A percentile compares a stretch with the other conserved stretches of the same genome.
Evolutionary conservation across 2,329 filamentous ascomycete genomes (phyloP).

Genomic region (Ophiostoma angusticollis): DNA sequence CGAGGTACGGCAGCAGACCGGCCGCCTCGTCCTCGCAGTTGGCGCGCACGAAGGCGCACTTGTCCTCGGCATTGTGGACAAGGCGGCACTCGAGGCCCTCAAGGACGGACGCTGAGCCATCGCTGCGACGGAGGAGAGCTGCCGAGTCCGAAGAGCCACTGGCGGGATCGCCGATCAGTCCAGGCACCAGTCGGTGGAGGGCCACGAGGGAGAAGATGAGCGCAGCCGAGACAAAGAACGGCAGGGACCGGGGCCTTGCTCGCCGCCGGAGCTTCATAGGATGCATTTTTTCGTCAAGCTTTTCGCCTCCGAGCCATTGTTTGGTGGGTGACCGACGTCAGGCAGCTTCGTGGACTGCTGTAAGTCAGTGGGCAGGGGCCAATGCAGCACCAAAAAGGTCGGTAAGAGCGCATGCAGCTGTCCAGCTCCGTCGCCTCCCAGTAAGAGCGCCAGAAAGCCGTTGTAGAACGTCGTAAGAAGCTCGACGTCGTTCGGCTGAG

Average conservation of each 20-base stretch:
- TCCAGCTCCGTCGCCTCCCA: no score
- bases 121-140: constrained; percentile 5
- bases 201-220: constrained; percentile 32
- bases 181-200: constrained; percentile 19
- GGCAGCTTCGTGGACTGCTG: neutral
- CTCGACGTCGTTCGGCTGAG: no score
- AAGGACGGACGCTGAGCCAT: constrained; percentile 11
- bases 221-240: constrained; percentile 35
- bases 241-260: constrained; percentile 30
- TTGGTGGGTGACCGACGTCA: neutral
- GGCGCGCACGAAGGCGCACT: constrained; percentile 72
- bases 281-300: constrained; percentile 16
- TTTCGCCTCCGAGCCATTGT: neutral
- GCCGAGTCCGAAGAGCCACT: no score
- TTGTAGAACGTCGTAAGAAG: no score
- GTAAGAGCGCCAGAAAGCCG: no score
- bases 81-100: constrained; percentile 52
- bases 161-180: neutral
- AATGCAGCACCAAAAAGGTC: constrained; percentile 1
- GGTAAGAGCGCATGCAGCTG: no score
- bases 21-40: constrained; percentile 86
- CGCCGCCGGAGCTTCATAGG: constrained; percentile 17
- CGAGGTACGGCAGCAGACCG: constrained; percentile 76
- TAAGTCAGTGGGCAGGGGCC: neutral
- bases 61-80: constrained; percentile 63